Evolutionary conservation across 805 yeast genomes (phyloP).

Genomic region (Ogataea degrootiae): DNA sequence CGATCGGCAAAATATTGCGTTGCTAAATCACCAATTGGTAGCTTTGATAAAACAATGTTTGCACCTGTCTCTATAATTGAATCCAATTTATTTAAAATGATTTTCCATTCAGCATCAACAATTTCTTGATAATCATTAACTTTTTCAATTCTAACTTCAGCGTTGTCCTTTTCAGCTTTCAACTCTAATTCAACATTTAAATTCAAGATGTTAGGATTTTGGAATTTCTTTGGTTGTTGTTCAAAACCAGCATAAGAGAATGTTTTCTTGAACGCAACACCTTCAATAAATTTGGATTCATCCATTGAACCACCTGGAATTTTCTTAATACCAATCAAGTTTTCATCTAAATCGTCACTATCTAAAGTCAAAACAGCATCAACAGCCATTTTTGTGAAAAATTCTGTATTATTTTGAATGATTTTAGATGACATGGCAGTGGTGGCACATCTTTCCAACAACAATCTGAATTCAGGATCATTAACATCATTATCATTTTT

Average conservation of each 20-base stretch:
- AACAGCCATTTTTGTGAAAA: constrained; percentile 94
- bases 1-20: constrained; percentile 98
- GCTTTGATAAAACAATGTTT: constrained; percentile 83
- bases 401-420: constrained; percentile 79
- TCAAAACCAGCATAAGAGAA: constrained; percentile 98
- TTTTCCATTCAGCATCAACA: constrained; percentile 99
- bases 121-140: constrained; percentile 92
- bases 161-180: constrained; percentile 98
- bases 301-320: constrained; percentile 96
- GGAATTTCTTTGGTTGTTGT: constrained; percentile 89
- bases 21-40: constrained; percentile 98
- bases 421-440: constrained; percentile 97
- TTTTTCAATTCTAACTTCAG: constrained; percentile 93
- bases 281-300: constrained; percentile 82
- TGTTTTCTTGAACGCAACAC: constrained; percentile 96
- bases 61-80: constrained; percentile 84
- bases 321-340: constrained; percentile 88
- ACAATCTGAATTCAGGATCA: constrained; percentile 56
- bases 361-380: constrained; percentile 90
- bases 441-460: constrained; percentile 86
- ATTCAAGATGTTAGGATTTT: constrained; percentile 74
- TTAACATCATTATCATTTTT: constrained; percentile 40
- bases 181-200: constrained; percentile 92
- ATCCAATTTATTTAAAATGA: constrained; percentile 80
- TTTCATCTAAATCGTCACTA: constrained; percentile 79